Conservation (phyloP, 768 basidiomycete species). For the Asterophora lycoperdoides region DNA sequence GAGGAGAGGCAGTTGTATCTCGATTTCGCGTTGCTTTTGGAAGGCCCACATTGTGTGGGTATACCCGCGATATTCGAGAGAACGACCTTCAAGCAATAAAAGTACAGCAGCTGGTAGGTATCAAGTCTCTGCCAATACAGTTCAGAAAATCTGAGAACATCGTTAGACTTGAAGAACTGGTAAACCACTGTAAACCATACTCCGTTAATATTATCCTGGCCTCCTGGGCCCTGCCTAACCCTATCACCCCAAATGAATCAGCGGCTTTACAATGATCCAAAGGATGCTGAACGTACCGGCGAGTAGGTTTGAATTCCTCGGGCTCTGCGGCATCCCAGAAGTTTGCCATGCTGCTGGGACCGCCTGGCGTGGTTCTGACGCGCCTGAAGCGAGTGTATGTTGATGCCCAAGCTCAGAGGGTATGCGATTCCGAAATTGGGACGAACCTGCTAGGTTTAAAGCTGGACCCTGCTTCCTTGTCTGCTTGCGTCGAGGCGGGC, state of each 20-base stretch:
- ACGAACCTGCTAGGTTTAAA: slow-evolving; percentile 50
- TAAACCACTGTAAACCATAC: slow-evolving; percentile 22
- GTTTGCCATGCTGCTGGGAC: slow-evolving; percentile 37
- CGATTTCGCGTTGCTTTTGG: too few species aligned
- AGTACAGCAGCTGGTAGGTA: neutral
- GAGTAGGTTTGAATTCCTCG: slow-evolving; percentile 62
- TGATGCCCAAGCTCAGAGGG: neutral
- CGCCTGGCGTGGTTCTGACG: slow-evolving; percentile 43
- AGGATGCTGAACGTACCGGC: slow-evolving; percentile 41
- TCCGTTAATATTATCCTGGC: slow-evolving; percentile 52
- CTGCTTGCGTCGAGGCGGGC: slow-evolving; percentile 19
- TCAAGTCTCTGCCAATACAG: neutral
- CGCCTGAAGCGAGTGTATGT: slow-evolving; percentile 25
- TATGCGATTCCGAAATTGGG: neutral
- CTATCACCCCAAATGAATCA: slow-evolving; percentile 28
- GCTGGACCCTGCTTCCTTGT: slow-evolving; percentile 28
- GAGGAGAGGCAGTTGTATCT: too few species aligned
- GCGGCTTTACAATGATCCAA: neutral
- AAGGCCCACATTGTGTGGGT: too few species aligned
- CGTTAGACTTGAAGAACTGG: slow-evolving; percentile 2
- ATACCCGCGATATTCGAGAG: too few species aligned
- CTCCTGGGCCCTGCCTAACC: slow-evolving; percentile 66
- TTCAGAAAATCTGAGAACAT: slow-evolving; percentile 20
- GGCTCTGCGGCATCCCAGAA: slow-evolving; percentile 46
- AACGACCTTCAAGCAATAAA: neutral